A percentile compares a stretch with the other conserved stretches of the same genome.
Evolutionary conservation across 129 eudicot genomes (phyloP).

Genomic region (Sambucus nigra): DNA sequence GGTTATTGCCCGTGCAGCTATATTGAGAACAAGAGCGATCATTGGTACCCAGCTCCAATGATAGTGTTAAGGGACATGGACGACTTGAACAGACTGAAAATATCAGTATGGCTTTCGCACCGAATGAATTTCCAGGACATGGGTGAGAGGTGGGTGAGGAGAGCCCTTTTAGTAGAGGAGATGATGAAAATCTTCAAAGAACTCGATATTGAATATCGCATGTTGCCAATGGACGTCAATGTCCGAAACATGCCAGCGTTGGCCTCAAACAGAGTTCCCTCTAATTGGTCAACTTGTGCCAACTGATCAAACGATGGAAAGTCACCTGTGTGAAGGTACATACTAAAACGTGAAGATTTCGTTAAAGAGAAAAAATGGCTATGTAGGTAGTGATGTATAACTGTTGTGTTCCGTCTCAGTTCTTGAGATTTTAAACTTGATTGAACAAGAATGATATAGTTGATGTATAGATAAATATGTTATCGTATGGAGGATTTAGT

Average conservation of each 20-base stretch:
- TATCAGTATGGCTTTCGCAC: slow-evolving; percentile 67
- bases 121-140: slow-evolving; percentile 65
- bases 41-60: slow-evolving; percentile 59
- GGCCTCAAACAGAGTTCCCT: slow-evolving; percentile 50
- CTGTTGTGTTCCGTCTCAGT: background rate
- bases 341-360: background rate
- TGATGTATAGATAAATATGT: background rate
- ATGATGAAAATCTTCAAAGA: slow-evolving; percentile 59
- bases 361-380: background rate
- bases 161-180: slow-evolving; percentile 55
- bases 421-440: background rate
- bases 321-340: background rate
- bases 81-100: slow-evolving; percentile 60
- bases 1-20: slow-evolving; percentile 29
- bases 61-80: slow-evolving; percentile 61
- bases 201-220: slow-evolving; percentile 58
- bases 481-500: background rate
- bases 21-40: slow-evolving; percentile 54
- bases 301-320: slow-evolving; percentile 18
- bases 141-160: slow-evolving; percentile 62
- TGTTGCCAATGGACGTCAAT: slow-evolving; percentile 62
- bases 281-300: slow-evolving; percentile 51
- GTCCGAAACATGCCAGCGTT: slow-evolving; percentile 55
- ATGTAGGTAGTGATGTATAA: background rate
- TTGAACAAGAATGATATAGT: background rate